Evolutionary conservation across 331 rosid species (phyloP), one percentile per base, ranked within the genome.

Genomic region (Malus hybrid): DNA sequence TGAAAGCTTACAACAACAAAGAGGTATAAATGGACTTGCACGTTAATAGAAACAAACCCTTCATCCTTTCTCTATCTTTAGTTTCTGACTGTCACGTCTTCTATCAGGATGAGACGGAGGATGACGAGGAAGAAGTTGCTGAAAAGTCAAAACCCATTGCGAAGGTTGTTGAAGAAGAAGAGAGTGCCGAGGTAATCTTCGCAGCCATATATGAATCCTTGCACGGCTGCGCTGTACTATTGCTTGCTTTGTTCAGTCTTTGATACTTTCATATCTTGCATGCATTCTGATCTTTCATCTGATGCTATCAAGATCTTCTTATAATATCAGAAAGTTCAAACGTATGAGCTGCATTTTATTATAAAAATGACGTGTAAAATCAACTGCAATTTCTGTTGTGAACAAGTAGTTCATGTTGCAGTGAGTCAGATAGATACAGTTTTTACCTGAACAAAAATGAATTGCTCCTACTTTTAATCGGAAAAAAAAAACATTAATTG

Each of bases 1-100:
- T 73, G 77, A 73, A 61, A 60, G 77, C 77, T 63, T 73, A 73
- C 77, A 73, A 73, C 60, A 73, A 28, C 34, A 73, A 73, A 59
- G 55, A 72, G 77, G 77, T 73, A 42, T 42, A 39, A 27, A 20
- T 36, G 18, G 36, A 39, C 28, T 39, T 9, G 14, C 24, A 10
- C 39, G 12, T 8, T 31, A 32, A 61, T 27, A 24, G 27, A 48
- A 60, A 24, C 39, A 15, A 50, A 22, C 24, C 75, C 28, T 39
- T 61, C 77, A 24, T 57, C 31, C 8, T 42, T 57, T 61, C 59
- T 60, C 13, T 10, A 27, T 39, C 13, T 73, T 15, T 39, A 7
- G 44, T 39, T 61, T 73, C 19, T 60, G 44, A 15, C 69, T 1
- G 42, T 16, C 3, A 16, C 18, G 7, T 60, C 69, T 27, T 42